phyloP scores from a whole-genome alignment of 2,329 filamentous ascomycete genomes.

The Ophiostoma montium region DNA sequence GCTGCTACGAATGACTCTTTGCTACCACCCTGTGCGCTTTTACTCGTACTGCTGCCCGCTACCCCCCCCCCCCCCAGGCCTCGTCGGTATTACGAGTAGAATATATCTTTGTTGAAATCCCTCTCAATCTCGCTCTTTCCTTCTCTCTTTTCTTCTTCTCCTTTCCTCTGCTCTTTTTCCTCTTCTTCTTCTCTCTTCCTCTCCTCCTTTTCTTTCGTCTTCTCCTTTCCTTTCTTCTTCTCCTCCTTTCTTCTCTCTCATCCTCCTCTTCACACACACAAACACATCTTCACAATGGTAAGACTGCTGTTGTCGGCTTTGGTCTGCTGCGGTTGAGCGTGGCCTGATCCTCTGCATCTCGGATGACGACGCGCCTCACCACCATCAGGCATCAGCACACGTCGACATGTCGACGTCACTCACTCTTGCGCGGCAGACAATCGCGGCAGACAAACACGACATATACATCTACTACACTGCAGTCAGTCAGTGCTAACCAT shows the following conservation, averaged over 20 bases:
- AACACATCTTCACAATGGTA: conserved; percentile 11
- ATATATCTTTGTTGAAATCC: not conserved
- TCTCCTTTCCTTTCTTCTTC: not conserved
- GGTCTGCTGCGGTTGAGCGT: not conserved
- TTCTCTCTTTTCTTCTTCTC: not conserved
- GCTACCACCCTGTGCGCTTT: not conserved
- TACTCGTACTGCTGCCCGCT: not conserved
- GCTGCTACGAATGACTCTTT: not conserved
- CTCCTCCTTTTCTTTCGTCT: not conserved
- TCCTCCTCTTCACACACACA: conserved; percentile 2
- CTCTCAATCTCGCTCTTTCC: not conserved
- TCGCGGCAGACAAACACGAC: not conserved
- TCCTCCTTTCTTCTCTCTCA: not conserved
- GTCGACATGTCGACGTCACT: too few species aligned
- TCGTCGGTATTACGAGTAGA: not conserved
- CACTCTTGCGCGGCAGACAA: too few species aligned
- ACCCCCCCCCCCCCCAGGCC: not conserved
- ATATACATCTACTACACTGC: not conserved
- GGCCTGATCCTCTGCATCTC: not conserved
- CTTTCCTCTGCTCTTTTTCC: not conserved
- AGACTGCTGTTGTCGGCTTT: conserved; percentile 1
- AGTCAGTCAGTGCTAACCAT: not conserved
- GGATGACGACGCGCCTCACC: too few species aligned
- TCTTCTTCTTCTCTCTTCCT: not conserved
- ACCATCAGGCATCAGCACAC: too few species aligned